Percentiles rank a stretch among this genome's conserved stretches.
phyloP scores from a whole-genome alignment of 331 rosid species.

The Quercus phellos region DNA sequence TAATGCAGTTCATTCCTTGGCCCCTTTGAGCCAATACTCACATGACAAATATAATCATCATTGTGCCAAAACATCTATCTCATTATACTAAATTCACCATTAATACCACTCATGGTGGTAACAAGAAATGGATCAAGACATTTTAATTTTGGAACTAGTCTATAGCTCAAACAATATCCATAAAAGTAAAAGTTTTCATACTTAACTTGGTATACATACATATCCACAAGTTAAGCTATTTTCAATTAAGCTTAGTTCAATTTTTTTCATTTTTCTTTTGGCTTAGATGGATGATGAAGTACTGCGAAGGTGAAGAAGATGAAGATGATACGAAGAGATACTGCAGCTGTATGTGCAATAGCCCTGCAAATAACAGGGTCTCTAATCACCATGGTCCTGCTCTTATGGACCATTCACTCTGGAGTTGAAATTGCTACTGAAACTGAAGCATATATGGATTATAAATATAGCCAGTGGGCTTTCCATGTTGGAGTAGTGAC shows the following conservation, averaged over 20 bases:
- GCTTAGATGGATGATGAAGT: slow-evolving; percentile 12
- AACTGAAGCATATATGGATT: not conserved
- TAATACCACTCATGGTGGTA: not conserved
- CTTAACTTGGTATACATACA: too few species aligned
- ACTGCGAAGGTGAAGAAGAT: slow-evolving; percentile 8
- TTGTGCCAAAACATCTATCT: not conserved
- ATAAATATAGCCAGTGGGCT: not conserved
- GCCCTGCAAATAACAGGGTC: slow-evolving; percentile 19
- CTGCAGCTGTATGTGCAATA: slow-evolving; percentile 2
- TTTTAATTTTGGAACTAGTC: not conserved
- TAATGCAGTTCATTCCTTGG: not conserved
- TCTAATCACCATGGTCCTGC: slow-evolving; percentile 28
- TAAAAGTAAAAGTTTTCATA: too few species aligned
- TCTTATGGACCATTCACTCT: slow-evolving; percentile 31
- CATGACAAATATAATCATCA: not conserved
- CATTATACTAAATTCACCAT: not conserved
- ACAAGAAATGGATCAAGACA: not conserved
- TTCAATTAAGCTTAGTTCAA: not conserved
- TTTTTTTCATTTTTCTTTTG: not conserved
- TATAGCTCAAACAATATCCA: too few species aligned
- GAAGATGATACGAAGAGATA: not conserved
- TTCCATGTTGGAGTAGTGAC: too few species aligned
- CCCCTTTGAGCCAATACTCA: not conserved
- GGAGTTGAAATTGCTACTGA: slow-evolving; percentile 33
- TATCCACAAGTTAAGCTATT: not conserved